phyloP scores from a whole-genome alignment of 176 grass and related monocot genomes.

The Eragrostis nindensis region DNA sequence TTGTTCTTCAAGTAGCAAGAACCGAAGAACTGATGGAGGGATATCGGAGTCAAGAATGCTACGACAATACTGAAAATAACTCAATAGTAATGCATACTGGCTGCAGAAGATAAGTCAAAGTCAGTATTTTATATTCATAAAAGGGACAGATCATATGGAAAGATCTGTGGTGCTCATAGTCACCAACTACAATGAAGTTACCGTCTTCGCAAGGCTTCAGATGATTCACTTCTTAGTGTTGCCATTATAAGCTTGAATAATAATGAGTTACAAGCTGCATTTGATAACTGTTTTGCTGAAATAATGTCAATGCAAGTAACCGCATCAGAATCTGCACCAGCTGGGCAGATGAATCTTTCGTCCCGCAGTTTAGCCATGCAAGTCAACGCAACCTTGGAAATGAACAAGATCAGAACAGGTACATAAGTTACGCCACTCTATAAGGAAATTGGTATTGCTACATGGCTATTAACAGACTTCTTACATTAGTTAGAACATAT shows the following conservation, averaged over 20 bases:
- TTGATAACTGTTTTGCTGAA: conserved; percentile 76
- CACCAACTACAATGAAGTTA: conserved; percentile 49
- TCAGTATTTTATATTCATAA: conserved; percentile 15
- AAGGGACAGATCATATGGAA: conserved; percentile 16
- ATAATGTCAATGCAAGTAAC: conserved; percentile 89
- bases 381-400: conserved; percentile 84
- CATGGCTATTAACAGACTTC: conserved; percentile 34
- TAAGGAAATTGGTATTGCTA: conserved; percentile 33
- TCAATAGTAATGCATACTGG: conserved; percentile 93
- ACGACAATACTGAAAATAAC: conserved; percentile 94
- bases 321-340: conserved; percentile 77
- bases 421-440: background rate
- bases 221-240: conserved; percentile 79
- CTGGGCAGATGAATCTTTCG: conserved; percentile 87
- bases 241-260: conserved; percentile 91
- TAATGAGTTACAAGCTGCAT: conserved; percentile 85
- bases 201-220: conserved; percentile 95
- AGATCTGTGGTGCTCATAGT: conserved; percentile 6
- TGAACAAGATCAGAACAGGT: conserved; percentile 22
- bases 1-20: conserved; percentile 84
- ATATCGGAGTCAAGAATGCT: conserved; percentile 90
- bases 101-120: conserved; percentile 52
- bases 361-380: conserved; percentile 98
- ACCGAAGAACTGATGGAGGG: conserved; percentile 72
- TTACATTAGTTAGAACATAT: conserved; percentile 86